phyloP scores from a whole-genome alignment of 495 filamentous ascomycete genomes.

The Penicillium atrosanguineum region DNA sequence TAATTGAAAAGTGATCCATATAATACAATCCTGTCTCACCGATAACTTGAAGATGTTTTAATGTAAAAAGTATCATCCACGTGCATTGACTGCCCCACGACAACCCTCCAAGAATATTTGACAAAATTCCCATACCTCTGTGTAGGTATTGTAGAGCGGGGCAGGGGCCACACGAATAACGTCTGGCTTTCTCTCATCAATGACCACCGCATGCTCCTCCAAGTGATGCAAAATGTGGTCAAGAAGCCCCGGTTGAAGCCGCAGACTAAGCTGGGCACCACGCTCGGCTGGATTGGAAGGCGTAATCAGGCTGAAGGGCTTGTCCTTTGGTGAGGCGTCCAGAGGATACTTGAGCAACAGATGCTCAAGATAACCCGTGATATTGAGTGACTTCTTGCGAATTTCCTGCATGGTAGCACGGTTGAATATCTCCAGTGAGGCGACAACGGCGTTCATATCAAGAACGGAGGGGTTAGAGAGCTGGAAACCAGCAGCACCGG shows the following conservation, averaged over 20 bases:
- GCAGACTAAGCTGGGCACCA: slow-evolving; percentile 84
- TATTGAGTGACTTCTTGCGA: slow-evolving; percentile 66
- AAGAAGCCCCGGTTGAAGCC: slow-evolving; percentile 64
- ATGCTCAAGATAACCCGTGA: slow-evolving; percentile 80
- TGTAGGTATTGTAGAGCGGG: slow-evolving; percentile 83
- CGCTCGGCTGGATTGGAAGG: slow-evolving; percentile 67
- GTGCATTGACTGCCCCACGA: slow-evolving; percentile 27
- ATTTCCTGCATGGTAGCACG: slow-evolving; percentile 67
- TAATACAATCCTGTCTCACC: not conserved
- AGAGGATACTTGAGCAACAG: slow-evolving; percentile 51
- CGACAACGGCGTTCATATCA: slow-evolving; percentile 63
- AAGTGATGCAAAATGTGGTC: slow-evolving; percentile 66
- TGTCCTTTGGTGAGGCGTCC: slow-evolving; percentile 33
- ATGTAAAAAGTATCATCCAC: slow-evolving; percentile 5
- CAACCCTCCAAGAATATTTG: slow-evolving; percentile 46
- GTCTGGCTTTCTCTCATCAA: slow-evolving; percentile 87
- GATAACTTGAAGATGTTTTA: not conserved
- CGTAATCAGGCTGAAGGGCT: slow-evolving; percentile 76
- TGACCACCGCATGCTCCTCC: slow-evolving; percentile 68
- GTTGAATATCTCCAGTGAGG: slow-evolving; percentile 76
- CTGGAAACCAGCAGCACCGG: slow-evolving; percentile 62
- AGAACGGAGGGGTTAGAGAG: slow-evolving; percentile 61
- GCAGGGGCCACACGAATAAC: slow-evolving; percentile 91
- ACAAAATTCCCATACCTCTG: slow-evolving; percentile 76
- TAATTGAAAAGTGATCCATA: not conserved